A percentile compares a stretch with the other conserved stretches of the same genome.
Evolutionary conservation across 352 stramenopile genomes (phyloP).

Genomic region (Phytophthora brassicae): DNA sequence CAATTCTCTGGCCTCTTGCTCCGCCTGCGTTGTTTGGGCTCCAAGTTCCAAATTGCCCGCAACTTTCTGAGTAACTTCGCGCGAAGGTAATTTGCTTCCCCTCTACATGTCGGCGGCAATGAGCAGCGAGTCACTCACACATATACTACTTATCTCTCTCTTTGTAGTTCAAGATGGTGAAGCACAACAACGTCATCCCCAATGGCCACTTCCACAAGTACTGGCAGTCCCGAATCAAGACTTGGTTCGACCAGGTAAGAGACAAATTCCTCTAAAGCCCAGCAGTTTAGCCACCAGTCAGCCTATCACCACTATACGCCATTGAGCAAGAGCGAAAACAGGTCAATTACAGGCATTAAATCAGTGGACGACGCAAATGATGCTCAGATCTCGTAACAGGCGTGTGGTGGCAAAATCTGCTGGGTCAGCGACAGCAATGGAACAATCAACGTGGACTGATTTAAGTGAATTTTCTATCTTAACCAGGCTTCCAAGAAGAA

Average conservation of each 20-base stretch:
- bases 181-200: conserved; percentile 99
- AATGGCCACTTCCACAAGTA: conserved; percentile 99
- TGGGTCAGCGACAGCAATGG: neutral
- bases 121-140: neutral
- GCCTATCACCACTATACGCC: neutral
- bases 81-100: conserved; percentile 67
- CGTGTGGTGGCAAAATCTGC: neutral
- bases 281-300: neutral
- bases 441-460: conserved; percentile 6
- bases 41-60: conserved; percentile 90
- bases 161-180: conserved; percentile 87
- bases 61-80: conserved; percentile 84
- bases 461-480: conserved; percentile 35
- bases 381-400: neutral
- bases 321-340: conserved; percentile 5
- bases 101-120: neutral
- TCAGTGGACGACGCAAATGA: neutral
- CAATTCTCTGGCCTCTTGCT: conserved; percentile 51
- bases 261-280: neutral
- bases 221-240: conserved; percentile 97
- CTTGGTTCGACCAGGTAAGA: conserved; percentile 94
- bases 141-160: too few species aligned
- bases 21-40: conserved; percentile 37
- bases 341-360: conserved; percentile 6
- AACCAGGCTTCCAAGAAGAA: conserved; percentile 98